Conservation (phyloP, 176 grass and related monocot species). For the Oryza nivara region DNA sequence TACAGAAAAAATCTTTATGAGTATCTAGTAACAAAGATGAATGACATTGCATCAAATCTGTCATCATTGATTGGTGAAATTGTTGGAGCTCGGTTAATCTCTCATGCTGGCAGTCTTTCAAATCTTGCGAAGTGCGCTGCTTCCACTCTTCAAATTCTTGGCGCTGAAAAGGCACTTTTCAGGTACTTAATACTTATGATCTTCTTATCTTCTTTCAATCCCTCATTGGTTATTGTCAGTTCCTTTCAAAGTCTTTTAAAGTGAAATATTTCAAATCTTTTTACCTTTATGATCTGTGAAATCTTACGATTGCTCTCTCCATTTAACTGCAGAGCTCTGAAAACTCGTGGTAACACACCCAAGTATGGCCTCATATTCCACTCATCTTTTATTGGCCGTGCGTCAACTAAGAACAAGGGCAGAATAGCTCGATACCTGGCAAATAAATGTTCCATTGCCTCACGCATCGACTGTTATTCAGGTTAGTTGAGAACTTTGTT, state of each 20-base stretch:
- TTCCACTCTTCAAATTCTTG: slow-evolving; percentile 95
- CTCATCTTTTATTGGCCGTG: slow-evolving; percentile 95
- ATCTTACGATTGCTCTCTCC: slow-evolving; percentile 1
- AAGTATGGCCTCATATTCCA: slow-evolving; percentile 99
- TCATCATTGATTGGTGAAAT: slow-evolving; percentile 84
- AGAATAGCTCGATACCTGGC: slow-evolving; percentile 95
- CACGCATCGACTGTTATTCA: slow-evolving; percentile 94
- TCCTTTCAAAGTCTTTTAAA: neutral
- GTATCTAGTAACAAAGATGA: slow-evolving; percentile 98
- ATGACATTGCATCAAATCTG: slow-evolving; percentile 90
- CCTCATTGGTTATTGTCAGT: slow-evolving; percentile 56
- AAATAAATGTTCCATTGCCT: slow-evolving; percentile 97
- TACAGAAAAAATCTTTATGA: slow-evolving; percentile 93
- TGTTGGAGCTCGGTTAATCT: slow-evolving; percentile 91
- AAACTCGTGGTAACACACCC: slow-evolving; percentile 86
- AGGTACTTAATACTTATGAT: slow-evolving; percentile 40
- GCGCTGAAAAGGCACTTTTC: slow-evolving; percentile 95
- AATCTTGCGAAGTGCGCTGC: slow-evolving; percentile 96
- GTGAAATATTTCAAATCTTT: neutral
- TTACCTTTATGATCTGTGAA: neutral
- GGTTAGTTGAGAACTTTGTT: slow-evolving; percentile 45
- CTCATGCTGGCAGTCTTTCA: slow-evolving; percentile 96
- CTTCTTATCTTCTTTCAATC: neutral
- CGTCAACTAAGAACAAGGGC: slow-evolving; percentile 85
- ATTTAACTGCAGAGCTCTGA: slow-evolving; percentile 67